Percentiles rank a stretch among this genome's conserved stretches.
Conservation (phyloP, 225 moss, liverwort and hornwort genomes). For the Straminergon stramineum region DNA sequence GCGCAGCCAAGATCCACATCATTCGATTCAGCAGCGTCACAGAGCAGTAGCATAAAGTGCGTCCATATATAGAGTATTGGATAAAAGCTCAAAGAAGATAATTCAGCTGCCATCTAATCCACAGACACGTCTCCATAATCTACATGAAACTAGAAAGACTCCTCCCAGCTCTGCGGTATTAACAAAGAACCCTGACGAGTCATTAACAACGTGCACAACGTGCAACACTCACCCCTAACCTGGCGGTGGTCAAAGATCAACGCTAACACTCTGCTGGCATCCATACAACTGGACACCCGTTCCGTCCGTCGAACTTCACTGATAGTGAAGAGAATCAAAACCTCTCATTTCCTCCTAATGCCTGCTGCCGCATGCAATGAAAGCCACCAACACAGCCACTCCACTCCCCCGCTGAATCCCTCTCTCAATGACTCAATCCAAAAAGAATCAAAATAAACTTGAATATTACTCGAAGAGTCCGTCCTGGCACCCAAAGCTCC, state of each 20-base stretch:
- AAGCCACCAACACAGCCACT: background rate
- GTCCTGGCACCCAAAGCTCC: background rate
- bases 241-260: background rate
- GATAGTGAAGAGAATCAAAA: background rate
- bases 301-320: background rate
- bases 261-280: background rate
- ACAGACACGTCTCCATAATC: background rate
- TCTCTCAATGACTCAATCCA: background rate
- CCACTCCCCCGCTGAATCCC: background rate
- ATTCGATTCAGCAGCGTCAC: background rate
- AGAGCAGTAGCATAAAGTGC: background rate
- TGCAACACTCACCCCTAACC: background rate
- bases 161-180: background rate
- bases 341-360: background rate
- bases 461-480: background rate
- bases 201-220: background rate
- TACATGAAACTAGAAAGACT: background rate
- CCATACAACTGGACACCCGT: background rate
- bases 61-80: background rate
- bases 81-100: background rate
- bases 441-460: background rate
- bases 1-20: background rate
- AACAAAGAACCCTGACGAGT: background rate
- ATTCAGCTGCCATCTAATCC: background rate
- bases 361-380: background rate